Evolutionary conservation across 768 basidiomycete genomes (phyloP).

Genomic region (Cubamyces sp.): DNA sequence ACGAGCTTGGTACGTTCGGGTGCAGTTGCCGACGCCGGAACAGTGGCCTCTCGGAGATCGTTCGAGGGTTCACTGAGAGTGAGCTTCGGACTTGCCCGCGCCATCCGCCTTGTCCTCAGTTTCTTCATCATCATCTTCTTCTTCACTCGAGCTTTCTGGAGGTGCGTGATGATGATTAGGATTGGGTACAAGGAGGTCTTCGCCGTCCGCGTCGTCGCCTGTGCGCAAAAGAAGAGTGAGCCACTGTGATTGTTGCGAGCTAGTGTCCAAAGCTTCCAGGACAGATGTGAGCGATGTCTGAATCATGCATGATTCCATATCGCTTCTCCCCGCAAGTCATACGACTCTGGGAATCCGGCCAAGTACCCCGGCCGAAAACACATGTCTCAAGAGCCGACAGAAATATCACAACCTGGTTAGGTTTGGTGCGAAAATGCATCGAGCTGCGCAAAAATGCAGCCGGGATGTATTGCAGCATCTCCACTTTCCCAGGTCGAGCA

Average conservation of each 20-base stretch:
- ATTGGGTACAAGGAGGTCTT: constrained; percentile 70
- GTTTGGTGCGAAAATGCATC: neutral
- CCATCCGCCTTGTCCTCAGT: constrained; percentile 4
- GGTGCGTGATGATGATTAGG: constrained; percentile 55
- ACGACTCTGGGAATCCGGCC: neutral
- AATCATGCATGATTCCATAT: neutral
- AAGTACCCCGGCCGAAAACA: neutral
- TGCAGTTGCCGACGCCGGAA: constrained; percentile 6
- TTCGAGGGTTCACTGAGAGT: constrained; percentile 1
- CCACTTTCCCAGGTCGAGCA: neutral
- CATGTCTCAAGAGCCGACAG: neutral
- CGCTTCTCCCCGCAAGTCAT: neutral
- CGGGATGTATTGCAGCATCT: neutral
- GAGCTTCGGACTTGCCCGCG: neutral
- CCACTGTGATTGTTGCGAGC: neutral
- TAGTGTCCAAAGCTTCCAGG: neutral
- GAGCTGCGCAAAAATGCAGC: neutral
- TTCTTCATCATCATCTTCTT: constrained; percentile 5
- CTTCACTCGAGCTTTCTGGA: constrained; percentile 20
- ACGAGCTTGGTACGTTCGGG: neutral
- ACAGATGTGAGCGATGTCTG: neutral
- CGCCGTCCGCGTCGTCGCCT: constrained; percentile 40
- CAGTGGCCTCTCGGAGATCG: constrained; percentile 9
- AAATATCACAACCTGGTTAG: too few relatives aligned
- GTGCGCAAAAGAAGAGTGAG: constrained; percentile 8